Conservation (phyloP, 2,329 filamentous ascomycete genomes). For the Botrytis galanthina region DNA sequence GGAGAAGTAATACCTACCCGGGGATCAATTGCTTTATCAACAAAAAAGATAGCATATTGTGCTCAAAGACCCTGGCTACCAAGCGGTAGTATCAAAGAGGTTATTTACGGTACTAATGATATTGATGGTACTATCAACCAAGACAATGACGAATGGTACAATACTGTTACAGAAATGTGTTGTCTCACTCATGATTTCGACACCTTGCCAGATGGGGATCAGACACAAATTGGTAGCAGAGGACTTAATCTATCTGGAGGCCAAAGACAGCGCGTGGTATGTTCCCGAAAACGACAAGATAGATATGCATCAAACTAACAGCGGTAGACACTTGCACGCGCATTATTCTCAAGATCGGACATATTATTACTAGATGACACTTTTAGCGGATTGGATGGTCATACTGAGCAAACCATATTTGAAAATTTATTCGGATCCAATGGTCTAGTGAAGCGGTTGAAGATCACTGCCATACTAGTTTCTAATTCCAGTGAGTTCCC, state of each 20-base stretch:
- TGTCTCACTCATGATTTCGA: constrained; percentile 34
- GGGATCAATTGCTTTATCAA: constrained; percentile 36
- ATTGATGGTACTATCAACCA: constrained; percentile 31
- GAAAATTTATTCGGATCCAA: constrained; percentile 42
- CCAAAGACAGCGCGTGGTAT: constrained; percentile 45
- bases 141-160: constrained; percentile 37
- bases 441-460: constrained; percentile 44
- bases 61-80: constrained; percentile 43
- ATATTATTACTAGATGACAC: constrained; percentile 48
- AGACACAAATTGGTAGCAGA: constrained; percentile 43
- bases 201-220: constrained; percentile 39
- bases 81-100: constrained; percentile 38
- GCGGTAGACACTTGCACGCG: constrained; percentile 44
- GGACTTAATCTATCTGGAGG: constrained; percentile 47
- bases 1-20: constrained; percentile 33
- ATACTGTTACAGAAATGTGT: constrained; percentile 33
- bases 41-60: constrained; percentile 40
- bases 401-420: constrained; percentile 46
- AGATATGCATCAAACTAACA: not conserved
- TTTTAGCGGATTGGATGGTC: constrained; percentile 46
- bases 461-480: constrained; percentile 45
- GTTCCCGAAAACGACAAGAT: not conserved
- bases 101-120: constrained; percentile 32
- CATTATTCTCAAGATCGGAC: constrained; percentile 44
- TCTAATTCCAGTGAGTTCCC: constrained; percentile 42